A percentile compares a stretch with the other conserved stretches of the same genome.
phyloP scores from a whole-genome alignment of 352 stramenopile species.

The Phytophthora meadii region DNA sequence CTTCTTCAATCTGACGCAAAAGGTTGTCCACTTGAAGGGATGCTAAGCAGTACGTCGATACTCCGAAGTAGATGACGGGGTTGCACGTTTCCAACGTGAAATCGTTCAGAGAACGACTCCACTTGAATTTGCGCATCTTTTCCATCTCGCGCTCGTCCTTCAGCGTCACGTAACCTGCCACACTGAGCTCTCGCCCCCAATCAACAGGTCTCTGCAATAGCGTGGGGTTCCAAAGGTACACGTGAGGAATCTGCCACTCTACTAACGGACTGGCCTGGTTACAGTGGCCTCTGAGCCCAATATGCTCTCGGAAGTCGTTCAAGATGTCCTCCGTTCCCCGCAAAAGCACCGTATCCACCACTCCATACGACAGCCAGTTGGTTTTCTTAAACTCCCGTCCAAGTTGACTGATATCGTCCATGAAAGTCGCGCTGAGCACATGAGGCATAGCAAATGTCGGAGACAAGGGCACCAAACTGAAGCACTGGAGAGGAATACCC shows the following conservation, averaged over 20 bases:
- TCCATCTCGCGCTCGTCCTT: constrained; percentile 37
- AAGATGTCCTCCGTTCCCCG: constrained; percentile 38
- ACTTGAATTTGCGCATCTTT: constrained; percentile 40
- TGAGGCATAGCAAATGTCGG: constrained; percentile 58
- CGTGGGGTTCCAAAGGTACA: constrained; percentile 51
- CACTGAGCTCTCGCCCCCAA: constrained; percentile 48
- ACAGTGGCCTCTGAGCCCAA: constrained; percentile 39
- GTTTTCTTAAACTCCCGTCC: constrained; percentile 38
- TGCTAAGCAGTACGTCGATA: constrained; percentile 41
- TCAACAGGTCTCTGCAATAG: constrained; percentile 47
- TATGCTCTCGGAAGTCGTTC: constrained; percentile 47
- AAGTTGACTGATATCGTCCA: constrained; percentile 33
- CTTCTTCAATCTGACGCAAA: constrained; percentile 41
- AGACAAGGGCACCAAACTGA: constrained; percentile 43
- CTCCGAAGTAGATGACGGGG: constrained; percentile 51
- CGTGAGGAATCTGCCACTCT: constrained; percentile 53
- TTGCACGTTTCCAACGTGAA: constrained; percentile 35
- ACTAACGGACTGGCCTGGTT: constrained; percentile 41
- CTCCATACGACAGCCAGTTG: constrained; percentile 52
- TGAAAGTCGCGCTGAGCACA: constrained; percentile 42
- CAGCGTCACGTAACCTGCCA: constrained; percentile 49
- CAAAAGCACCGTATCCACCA: constrained; percentile 50
- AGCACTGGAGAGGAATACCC: constrained; percentile 53
- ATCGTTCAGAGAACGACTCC: constrained; percentile 40
- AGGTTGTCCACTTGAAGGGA: constrained; percentile 37